phyloP scores from a whole-genome alignment of 1,139 yeast genomes.

The Kurtzmaniella quercitrusa region DNA sequence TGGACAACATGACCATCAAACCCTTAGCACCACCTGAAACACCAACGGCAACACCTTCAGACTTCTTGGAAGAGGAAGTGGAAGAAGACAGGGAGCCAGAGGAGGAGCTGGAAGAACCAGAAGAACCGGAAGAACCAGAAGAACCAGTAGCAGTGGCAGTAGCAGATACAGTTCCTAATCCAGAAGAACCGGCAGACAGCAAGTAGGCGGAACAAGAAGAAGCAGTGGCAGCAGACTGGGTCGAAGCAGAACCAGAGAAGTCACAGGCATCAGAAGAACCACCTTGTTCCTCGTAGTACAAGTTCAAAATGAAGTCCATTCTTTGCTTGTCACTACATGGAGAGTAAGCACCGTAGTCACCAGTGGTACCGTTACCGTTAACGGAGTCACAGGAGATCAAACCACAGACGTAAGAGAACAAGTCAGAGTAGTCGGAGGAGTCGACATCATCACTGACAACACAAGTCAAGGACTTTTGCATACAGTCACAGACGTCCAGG shows the following conservation, averaged over 20 bases:
- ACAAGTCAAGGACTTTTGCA: conserved; percentile 46
- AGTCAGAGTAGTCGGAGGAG: conserved; percentile 46
- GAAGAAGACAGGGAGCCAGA: conserved; percentile 1
- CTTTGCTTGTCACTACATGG: conserved; percentile 57
- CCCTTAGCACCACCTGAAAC: conserved; percentile 3
- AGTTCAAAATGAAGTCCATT: conserved; percentile 59
- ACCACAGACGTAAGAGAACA: conserved; percentile 53
- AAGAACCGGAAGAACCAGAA: conserved; percentile 10
- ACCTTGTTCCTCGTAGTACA: conserved; percentile 51
- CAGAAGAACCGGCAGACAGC: conserved; percentile 38
- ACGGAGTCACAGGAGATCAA: conserved; percentile 51
- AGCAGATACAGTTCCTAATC: conserved; percentile 35
- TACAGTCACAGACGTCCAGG: conserved; percentile 55
- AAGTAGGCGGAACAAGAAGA: conserved; percentile 47
- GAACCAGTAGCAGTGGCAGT: conserved; percentile 11
- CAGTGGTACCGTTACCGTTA: conserved; percentile 54
- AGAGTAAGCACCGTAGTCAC: conserved; percentile 60
- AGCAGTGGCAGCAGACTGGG: conserved; percentile 45
- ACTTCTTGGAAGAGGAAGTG: conserved; percentile 2
- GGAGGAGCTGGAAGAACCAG: no score
- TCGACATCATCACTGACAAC: conserved; percentile 44
- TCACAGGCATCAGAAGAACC: conserved; percentile 52
- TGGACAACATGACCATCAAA: conserved; percentile 2
- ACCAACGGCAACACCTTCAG: conserved; percentile 1
- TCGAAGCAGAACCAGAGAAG: conserved; percentile 62